Conservation (phyloP, 768 basidiomycete species). For the Obba rivulosa region DNA sequence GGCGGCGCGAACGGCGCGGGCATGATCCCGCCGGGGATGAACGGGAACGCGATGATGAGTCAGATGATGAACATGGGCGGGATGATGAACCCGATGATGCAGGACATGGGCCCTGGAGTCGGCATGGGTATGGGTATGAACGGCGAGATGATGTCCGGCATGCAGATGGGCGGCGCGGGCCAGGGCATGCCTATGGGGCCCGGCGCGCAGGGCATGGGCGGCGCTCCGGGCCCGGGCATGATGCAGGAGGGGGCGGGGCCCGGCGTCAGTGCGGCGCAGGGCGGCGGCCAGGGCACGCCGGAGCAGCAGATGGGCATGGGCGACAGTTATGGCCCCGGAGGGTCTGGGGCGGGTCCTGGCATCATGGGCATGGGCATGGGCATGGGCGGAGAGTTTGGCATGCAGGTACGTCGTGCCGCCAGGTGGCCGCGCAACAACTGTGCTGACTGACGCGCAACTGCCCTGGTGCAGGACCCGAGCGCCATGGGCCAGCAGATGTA, state of each 20-base stretch:
- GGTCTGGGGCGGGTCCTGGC: conserved; percentile 38
- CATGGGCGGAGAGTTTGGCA: conserved; percentile 62
- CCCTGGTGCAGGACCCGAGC: conserved; percentile 46
- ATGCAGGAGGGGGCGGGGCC: conserved; percentile 17
- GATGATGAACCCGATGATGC: conserved; percentile 71
- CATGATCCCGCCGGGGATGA: conserved; percentile 27
- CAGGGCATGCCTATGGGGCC: conserved; percentile 16
- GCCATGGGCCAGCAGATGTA: conserved; percentile 59
- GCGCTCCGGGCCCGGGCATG: conserved; percentile 15
- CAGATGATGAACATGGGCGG: conserved; percentile 27
- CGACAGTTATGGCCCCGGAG: conserved; percentile 31
- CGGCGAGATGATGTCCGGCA: conserved; percentile 56
- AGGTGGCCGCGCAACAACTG: no score
- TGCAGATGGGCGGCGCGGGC: conserved; percentile 19
- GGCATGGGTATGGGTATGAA: conserved; percentile 41
- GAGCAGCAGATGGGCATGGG: conserved; percentile 31
- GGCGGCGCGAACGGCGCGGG: conserved; percentile 39
- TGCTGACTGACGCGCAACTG: neutral
- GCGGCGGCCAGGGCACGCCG: conserved; percentile 15
- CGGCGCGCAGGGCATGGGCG: conserved; percentile 19
- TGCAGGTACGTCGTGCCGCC: conserved; percentile 54
- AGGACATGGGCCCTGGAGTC: conserved; percentile 51
- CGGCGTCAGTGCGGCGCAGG: conserved; percentile 17
- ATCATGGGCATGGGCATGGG: conserved; percentile 78
- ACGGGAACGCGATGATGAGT: conserved; percentile 31